phyloP scores from a whole-genome alignment of 2,329 filamentous ascomycete genomes.

The Claviceps monticola region DNA sequence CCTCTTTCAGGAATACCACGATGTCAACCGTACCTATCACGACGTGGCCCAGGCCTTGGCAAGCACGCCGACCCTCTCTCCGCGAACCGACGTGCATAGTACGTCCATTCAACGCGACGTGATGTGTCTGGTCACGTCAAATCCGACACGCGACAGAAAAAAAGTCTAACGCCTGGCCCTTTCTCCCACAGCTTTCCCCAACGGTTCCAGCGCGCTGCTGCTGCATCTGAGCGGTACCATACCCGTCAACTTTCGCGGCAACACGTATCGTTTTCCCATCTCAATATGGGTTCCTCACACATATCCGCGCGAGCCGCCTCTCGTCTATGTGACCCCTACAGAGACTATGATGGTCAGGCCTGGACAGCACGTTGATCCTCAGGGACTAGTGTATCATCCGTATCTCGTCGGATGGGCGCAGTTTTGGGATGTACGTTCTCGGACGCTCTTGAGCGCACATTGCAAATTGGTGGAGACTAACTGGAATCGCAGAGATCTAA shows the following conservation, averaged over 20 bases:
- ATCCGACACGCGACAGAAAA: not conserved
- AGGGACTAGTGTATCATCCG: slow-evolving; percentile 89
- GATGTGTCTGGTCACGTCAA: not conserved
- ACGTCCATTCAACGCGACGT: slow-evolving; percentile 20
- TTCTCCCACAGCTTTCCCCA: slow-evolving; percentile 59
- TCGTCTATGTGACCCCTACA: slow-evolving; percentile 79
- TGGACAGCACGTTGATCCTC: slow-evolving; percentile 87
- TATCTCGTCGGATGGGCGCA: slow-evolving; percentile 83
- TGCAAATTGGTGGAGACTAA: not conserved
- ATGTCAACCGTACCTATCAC: slow-evolving; percentile 84
- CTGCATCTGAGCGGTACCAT: slow-evolving; percentile 77
- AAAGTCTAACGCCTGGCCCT: slow-evolving; percentile 6
- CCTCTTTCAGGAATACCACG: slow-evolving; percentile 64
- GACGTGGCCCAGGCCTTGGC: slow-evolving; percentile 76
- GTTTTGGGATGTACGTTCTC: slow-evolving; percentile 65
- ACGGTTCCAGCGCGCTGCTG: slow-evolving; percentile 74
- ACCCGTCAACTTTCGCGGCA: slow-evolving; percentile 81
- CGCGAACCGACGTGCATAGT: slow-evolving; percentile 94
- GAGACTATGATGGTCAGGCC: slow-evolving; percentile 80
- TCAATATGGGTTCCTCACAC: slow-evolving; percentile 86
- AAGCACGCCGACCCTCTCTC: slow-evolving; percentile 64
- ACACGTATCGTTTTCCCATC: slow-evolving; percentile 80
- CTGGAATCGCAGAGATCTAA: slow-evolving; percentile 53
- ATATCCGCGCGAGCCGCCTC: slow-evolving; percentile 74
- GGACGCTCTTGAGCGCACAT: not conserved